A percentile compares a stretch with the other conserved stretches of the same genome.
These are phyloP conservation scores for Penicillium tannophilum DNA, from an alignment of 495 filamentous ascomycete species.

Conservation along the genomic window DNA sequence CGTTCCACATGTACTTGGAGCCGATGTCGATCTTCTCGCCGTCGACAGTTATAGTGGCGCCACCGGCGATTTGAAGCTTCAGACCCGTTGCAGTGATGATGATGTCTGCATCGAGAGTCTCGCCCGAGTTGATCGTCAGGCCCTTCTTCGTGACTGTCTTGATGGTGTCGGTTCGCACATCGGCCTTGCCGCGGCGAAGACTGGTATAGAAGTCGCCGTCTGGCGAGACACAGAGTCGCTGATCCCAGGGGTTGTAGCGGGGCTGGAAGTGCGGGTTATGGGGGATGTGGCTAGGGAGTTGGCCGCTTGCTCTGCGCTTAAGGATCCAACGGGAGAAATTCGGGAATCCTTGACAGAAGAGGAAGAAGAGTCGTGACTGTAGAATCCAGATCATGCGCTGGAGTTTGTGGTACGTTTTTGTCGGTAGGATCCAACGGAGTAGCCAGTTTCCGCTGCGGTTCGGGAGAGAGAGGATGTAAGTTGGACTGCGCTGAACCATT, in stretches of 20 bases:
- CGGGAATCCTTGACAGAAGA: constrained; percentile 61
- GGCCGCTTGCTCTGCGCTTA: constrained; percentile 34
- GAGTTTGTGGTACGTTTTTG: constrained; percentile 36
- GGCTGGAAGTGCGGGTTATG: constrained; percentile 72
- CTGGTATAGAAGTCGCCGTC: constrained; percentile 72
- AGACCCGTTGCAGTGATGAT: constrained; percentile 79
- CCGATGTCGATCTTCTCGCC: constrained; percentile 48
- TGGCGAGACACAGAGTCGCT: constrained; percentile 71
- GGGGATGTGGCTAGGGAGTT: constrained; percentile 58
- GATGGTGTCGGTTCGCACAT: constrained; percentile 70
- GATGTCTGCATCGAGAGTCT: constrained; percentile 63
- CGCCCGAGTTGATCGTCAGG: constrained; percentile 59
- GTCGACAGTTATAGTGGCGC: constrained; percentile 55
- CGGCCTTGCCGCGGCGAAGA: constrained; percentile 57
- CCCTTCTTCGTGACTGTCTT: constrained; percentile 60
- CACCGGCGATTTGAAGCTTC: constrained; percentile 55
- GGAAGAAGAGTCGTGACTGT: constrained; percentile 48
- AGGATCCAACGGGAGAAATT: constrained; percentile 50
- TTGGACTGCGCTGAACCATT: constrained; percentile 61
- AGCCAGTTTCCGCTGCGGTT: constrained; percentile 33
- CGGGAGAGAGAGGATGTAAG: constrained; percentile 58
- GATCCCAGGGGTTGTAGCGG: constrained; percentile 70
- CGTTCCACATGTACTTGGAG: constrained; percentile 58
- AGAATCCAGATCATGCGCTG: constrained; percentile 51
- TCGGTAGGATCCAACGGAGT: constrained; percentile 43